These are phyloP conservation scores for Saccharomycopsis fermentans DNA, from an alignment of 805 yeast genomes.

Conservation along the genomic window DNA sequence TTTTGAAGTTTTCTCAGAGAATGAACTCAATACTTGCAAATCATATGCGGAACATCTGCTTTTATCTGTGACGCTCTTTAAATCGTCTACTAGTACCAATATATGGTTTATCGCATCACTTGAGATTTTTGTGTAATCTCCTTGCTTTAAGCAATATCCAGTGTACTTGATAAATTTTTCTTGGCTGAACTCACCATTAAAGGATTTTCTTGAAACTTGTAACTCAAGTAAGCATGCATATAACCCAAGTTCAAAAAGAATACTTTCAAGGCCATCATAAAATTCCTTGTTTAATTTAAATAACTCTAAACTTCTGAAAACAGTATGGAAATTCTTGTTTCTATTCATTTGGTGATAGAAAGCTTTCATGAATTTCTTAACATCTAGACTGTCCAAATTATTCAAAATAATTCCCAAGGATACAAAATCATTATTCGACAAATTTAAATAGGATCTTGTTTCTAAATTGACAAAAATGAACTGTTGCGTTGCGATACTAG, in stretches of 20 bases:
- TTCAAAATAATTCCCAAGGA: constrained; percentile 2
- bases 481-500: neutral
- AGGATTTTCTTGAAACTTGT: neutral
- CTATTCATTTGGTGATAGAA: neutral
- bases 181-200: neutral
- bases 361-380: neutral
- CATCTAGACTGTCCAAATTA: neutral
- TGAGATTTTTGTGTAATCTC: neutral
- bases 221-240: neutral
- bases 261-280: neutral
- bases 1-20: neutral
- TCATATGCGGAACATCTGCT: neutral
- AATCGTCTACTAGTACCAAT: neutral
- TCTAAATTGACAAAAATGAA: constrained; percentile 7
- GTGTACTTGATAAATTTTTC: neutral
- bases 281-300: neutral
- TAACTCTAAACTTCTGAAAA: neutral
- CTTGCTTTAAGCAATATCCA: neutral
- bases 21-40: neutral
- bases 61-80: neutral
- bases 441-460: constrained; percentile 8
- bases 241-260: neutral
- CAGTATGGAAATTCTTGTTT: neutral
- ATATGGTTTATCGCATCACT: neutral
- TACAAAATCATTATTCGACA: constrained; percentile 3